Percentiles rank a stretch among this genome's conserved stretches.
Conservation (phyloP, 306 rosid genomes). For the Hippophae tibetana region DNA sequence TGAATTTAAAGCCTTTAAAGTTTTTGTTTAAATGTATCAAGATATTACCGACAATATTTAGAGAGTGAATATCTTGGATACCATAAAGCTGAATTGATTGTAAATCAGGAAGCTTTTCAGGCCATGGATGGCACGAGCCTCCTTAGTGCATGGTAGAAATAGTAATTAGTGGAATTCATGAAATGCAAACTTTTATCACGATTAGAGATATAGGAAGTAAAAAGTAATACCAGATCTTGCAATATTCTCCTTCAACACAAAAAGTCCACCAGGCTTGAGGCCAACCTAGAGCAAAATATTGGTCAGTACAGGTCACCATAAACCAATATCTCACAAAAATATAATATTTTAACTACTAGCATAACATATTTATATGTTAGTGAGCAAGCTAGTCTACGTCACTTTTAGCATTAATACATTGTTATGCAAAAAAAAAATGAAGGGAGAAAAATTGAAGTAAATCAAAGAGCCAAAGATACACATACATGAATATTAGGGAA, state of each 20-base stretch:
- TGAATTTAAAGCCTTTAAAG: not conserved
- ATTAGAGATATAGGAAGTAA: conserved; percentile 10
- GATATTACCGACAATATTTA: not conserved
- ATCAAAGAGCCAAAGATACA: too few relatives aligned
- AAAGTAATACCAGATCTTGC: conserved; percentile 62
- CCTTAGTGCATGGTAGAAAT: not conserved
- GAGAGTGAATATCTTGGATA: not conserved
- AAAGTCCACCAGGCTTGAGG: conserved; percentile 77
- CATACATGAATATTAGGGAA: too few relatives aligned
- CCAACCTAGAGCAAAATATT: conserved; percentile 51
- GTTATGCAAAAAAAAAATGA: not conserved
- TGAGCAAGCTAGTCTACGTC: too few relatives aligned
- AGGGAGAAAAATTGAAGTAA: too few relatives aligned
- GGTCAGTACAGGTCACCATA: conserved; percentile 14
- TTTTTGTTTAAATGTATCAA: not conserved
- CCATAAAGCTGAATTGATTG: not conserved
- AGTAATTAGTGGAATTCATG: conserved; percentile 8
- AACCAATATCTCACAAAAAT: not conserved
- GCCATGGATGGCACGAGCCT: not conserved
- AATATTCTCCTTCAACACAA: conserved; percentile 80
- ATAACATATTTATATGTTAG: too few relatives aligned
- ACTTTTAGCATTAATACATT: too few relatives aligned
- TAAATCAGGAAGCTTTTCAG: not conserved
- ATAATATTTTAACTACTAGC: too few relatives aligned
- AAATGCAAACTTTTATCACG: conserved; percentile 13